Base-by-base conservation (phyloP, 1,284 basidiomycete genomes). In the Trichosporon ovoides region DNA sequence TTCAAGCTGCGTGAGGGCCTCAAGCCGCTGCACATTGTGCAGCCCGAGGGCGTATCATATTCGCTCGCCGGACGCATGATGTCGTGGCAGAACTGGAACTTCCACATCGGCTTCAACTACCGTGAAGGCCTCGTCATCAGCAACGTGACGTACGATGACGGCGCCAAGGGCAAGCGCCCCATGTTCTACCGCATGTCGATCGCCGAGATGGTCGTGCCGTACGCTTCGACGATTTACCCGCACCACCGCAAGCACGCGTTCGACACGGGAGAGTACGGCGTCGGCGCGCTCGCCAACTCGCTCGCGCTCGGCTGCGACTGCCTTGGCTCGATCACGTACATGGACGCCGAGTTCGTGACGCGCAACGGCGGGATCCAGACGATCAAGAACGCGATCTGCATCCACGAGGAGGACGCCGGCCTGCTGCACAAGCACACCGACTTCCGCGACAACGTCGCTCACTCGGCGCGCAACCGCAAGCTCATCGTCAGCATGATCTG, bases 11-110 rank as follows among this genome's bases (percentile, higher is more conserved):
- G 91, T 14, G 82, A 84, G 34, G 88, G 88, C 60, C 61, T 95
- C 63, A 95, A 92, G 77, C 91, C 92, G 3, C 79, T 96, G 43
- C 87, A 91, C 69, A 80, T 96, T 65, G 74, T 88, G 1, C 93
- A 96, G 76, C 93, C 93, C 2, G 88, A 96, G 63, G 92, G 93
- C 48, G 91, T 95, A 19, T 89, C 87, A 66, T 95, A 93, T 81
- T 87, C 83, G 76, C 82, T 95, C 73, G 81, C 85, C 43, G 92
- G 91, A 0, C 80, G 91, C 68, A 83, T 84, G 20, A 59, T 74
- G 38, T 59, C 53, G 19, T 73, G 71, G 72, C 67, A 73, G 55
- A 70, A 71, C 53, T 73, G 68, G 72, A 49, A 56, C 48, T 58
- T 69, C 58, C 60, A 66, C 60, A 60, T 67, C 37, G 68, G 68